Conservation (phyloP, 2,329 filamentous ascomycete species). For the Nigrospora sphaerica region DNA sequence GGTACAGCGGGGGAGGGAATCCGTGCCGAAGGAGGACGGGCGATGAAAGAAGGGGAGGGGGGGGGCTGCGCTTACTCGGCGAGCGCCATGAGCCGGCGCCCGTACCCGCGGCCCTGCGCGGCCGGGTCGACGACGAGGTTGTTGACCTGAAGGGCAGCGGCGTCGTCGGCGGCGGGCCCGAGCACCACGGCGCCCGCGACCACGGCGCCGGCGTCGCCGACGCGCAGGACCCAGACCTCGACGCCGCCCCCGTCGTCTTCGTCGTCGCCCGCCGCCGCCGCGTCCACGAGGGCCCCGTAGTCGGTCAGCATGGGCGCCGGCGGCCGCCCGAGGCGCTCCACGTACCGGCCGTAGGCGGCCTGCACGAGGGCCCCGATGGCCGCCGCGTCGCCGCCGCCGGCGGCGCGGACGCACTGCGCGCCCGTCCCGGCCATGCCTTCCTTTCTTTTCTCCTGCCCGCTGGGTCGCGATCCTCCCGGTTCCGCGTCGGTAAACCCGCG, state of each 20-base stretch:
- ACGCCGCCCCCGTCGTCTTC: neutral
- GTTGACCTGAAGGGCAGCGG: slow-evolving; percentile 9
- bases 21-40: no score
- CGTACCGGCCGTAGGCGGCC: slow-evolving; percentile 3
- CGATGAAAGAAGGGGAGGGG: no score
- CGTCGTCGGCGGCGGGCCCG: neutral
- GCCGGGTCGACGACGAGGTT: slow-evolving; percentile 13
- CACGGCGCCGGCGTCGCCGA: neutral
- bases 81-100: slow-evolving; percentile 12
- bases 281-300: slow-evolving; percentile 19
- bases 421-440: no score
- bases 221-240: no score
- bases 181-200: slow-evolving; percentile 22
- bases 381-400: neutral
- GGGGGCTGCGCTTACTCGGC: slow-evolving; percentile 3
- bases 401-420: no score
- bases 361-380: slow-evolving; percentile 1
- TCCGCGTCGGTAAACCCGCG: no score
- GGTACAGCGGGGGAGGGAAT: no score
- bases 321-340: slow-evolving; percentile 13
- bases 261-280: slow-evolving; percentile 2
- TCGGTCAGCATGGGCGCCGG: slow-evolving; percentile 29
- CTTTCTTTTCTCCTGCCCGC: no score
- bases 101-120: slow-evolving; percentile 11
- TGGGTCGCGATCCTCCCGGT: no score